These are phyloP conservation scores for Cymbidium sinense DNA, from an alignment of 106 monocot species.

Conservation along the genomic window DNA sequence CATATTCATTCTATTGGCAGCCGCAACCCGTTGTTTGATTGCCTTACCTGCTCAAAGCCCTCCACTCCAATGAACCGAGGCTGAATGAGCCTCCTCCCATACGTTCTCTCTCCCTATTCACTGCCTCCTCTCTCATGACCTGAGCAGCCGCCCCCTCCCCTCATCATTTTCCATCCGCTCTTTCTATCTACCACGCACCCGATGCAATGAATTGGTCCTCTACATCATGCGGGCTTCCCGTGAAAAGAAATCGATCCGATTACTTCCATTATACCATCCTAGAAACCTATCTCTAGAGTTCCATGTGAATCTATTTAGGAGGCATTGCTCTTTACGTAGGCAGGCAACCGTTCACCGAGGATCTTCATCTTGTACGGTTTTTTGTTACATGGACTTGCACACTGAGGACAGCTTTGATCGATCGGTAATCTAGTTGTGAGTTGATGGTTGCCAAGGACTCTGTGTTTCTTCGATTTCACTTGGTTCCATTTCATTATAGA, in stretches of 20 bases:
- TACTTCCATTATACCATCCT: neutral
- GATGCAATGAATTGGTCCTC: too few species aligned
- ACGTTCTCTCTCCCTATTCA: too few species aligned
- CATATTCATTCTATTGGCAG: too few species aligned
- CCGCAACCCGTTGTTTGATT: too few species aligned
- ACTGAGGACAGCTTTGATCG: neutral
- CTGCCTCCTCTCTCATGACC: too few species aligned
- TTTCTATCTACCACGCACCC: too few species aligned
- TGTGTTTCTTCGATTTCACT: neutral
- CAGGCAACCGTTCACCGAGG: neutral
- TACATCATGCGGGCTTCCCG: neutral
- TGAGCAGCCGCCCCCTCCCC: too few species aligned
- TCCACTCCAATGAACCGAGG: too few species aligned
- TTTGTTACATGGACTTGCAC: neutral
- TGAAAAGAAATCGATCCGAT: neutral
- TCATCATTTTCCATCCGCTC: too few species aligned
- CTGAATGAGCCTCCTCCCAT: too few species aligned
- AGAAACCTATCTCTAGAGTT: neutral
- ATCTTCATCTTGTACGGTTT: neutral
- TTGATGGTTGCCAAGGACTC: neutral
- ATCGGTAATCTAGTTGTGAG: neutral
- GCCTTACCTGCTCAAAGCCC: too few species aligned
- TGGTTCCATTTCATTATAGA: neutral
- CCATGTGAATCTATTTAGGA: neutral
- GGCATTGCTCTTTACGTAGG: neutral